phyloP scores from a whole-genome alignment of 1,284 basidiomycete genomes.

The Cystobasidium slooffiae region DNA sequence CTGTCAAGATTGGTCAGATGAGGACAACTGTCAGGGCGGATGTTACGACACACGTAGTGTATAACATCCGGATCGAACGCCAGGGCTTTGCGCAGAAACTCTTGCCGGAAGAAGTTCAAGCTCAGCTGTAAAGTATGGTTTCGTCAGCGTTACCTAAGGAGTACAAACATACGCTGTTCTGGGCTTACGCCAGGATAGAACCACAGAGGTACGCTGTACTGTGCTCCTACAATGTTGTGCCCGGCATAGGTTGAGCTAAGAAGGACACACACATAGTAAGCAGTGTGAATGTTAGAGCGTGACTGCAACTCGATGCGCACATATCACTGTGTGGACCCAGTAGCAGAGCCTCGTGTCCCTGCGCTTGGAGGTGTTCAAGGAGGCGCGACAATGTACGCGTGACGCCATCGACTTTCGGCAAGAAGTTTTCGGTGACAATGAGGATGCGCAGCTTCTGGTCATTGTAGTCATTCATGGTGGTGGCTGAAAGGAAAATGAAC shows the following conservation, averaged over 20 bases:
- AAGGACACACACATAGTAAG: not conserved
- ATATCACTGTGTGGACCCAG: constrained; percentile 63
- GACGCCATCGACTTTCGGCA: constrained; percentile 58
- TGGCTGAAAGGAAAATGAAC: too few relatives aligned
- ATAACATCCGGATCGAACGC: constrained; percentile 63
- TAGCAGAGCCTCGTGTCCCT: constrained; percentile 64
- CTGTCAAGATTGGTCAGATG: not conserved
- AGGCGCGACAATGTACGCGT: constrained; percentile 62
- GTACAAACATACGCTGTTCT: not conserved
- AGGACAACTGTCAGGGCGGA: not conserved
- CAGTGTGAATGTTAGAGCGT: not conserved
- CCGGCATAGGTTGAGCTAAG: constrained; percentile 61
- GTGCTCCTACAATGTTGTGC: constrained; percentile 63
- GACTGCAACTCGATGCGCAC: constrained; percentile 51
- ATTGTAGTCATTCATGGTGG: not conserved
- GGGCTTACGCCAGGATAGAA: constrained; percentile 60
- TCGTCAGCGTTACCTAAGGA: not conserved
- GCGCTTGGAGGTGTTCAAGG: constrained; percentile 62
- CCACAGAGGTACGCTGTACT: constrained; percentile 62
- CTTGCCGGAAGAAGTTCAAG: constrained; percentile 65
- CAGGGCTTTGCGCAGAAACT: constrained; percentile 60
- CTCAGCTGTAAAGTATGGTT: constrained; percentile 53
- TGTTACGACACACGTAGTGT: constrained; percentile 57
- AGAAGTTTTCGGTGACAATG: constrained; percentile 62
- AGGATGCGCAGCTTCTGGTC: constrained; percentile 54